Base-by-base conservation (phyloP, 2,329 filamentous ascomycete species). In the Claviceps fusiformis region DNA sequence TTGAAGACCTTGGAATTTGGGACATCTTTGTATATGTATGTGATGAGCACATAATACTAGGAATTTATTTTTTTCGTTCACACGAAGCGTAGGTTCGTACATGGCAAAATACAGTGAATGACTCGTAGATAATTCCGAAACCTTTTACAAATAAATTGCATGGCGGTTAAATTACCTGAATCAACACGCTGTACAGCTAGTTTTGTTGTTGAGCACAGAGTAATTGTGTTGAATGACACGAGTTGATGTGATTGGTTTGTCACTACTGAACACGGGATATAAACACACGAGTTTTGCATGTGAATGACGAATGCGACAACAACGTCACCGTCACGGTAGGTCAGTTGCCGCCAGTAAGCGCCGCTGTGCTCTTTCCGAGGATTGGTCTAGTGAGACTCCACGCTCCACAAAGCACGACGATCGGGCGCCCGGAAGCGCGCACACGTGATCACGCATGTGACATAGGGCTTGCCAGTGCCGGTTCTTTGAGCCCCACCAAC, bases 401-500 rank as follows among this genome's bases (percentile, higher is more conserved):
- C 35, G 10, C 35, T 10, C 5, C 31, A 9, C 5, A 33, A 33
- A 33, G 31, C 31, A 37, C 35, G 35, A 10, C 10, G 33, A 2
- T 10, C 33, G 9, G 4, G 33, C 8, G 35, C 3, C 35, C 10
- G 10, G 10, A 1, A 27, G 8, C 6, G 15, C 6, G 29, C 2
- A 3, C 65, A 70, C 67, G 67, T 69, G 68, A 64, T 53, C 46
- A 9, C 19, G 56, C 58, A 56, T 57, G 59, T 64, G 65, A 67
- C 64, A 66, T 71, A 71, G 68, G 69, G 70, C 66, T 71, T 68
- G 57, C 60, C 55, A 59, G 60, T 60, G 57, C 60, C 64, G 61
- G 60, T 62, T 64, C 61, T 61, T 63, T 58, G 50, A 61, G 67
- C 71, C 71, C 72, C 72, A 73, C 71, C 70, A 73, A 71, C 70